phyloP scores from a whole-genome alignment of 441 rosid species.

The Aleurites moluccanus region DNA sequence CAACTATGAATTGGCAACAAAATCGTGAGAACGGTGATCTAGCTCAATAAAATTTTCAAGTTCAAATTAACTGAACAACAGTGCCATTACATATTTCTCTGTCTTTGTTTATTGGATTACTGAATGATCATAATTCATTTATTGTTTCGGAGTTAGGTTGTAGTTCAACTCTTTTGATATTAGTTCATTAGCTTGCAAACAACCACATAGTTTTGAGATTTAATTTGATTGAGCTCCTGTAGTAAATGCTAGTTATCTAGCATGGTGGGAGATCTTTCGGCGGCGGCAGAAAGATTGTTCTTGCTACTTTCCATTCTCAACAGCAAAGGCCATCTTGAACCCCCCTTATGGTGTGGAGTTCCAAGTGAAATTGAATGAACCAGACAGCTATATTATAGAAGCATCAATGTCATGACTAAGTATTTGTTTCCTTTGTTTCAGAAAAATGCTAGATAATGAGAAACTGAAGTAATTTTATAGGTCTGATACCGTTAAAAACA shows the following conservation, averaged over 20 bases:
- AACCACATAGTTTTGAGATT: not conserved
- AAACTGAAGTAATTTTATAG: no score
- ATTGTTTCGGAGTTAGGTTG: conserved; percentile 7
- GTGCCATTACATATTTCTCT: not conserved
- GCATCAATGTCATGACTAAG: not conserved
- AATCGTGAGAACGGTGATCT: conserved; percentile 27
- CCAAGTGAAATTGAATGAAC: conserved; percentile 13
- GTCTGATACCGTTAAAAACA: no score
- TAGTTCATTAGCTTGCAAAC: not conserved
- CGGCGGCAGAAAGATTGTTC: conserved; percentile 45
- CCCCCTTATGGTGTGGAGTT: conserved; percentile 61
- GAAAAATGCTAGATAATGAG: no score
- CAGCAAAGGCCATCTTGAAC: conserved; percentile 53
- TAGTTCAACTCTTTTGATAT: not conserved
- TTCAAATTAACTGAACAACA: conserved; percentile 5
- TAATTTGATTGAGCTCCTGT: not conserved
- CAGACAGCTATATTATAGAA: not conserved
- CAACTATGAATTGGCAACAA: conserved; percentile 22
- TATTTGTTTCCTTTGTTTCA: not conserved
- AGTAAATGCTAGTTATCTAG: conserved; percentile 23
- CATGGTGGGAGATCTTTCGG: conserved; percentile 49
- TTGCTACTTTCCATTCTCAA: conserved; percentile 48
- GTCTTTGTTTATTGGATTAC: conserved; percentile 18
- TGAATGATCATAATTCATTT: conserved; percentile 6
- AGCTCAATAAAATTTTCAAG: conserved; percentile 21